These are phyloP conservation scores for Penicillium sp. DNA, from an alignment of 2,329 filamentous ascomycete species.

Conservation along the genomic window DNA sequence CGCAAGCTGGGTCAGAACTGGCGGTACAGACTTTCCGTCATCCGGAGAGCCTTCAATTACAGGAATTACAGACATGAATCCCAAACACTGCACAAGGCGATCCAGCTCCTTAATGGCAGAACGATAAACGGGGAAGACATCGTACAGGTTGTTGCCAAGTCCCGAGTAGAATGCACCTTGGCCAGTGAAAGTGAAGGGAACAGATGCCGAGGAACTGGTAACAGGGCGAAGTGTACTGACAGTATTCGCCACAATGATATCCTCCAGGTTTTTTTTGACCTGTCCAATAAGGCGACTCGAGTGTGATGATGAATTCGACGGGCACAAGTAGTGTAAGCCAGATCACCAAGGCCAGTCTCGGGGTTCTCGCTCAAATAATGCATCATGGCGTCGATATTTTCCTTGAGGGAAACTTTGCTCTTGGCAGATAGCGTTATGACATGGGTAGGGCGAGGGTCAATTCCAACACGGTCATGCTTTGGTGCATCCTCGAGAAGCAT, in stretches of 20 bases:
- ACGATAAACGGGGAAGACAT: slow-evolving; percentile 30
- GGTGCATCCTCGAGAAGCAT: not conserved
- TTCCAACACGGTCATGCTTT: not conserved
- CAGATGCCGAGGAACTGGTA: slow-evolving; percentile 4
- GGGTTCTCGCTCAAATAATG: slow-evolving; percentile 15
- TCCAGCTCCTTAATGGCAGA: slow-evolving; percentile 34
- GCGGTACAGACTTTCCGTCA: slow-evolving; percentile 47
- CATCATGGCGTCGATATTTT: slow-evolving; percentile 1
- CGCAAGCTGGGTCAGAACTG: slow-evolving; percentile 45
- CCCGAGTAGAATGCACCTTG: slow-evolving; percentile 42
- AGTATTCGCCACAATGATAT: not conserved
- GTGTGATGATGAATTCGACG: slow-evolving; percentile 45
- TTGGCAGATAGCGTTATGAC: slow-evolving; percentile 10
- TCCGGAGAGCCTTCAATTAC: slow-evolving; percentile 24
- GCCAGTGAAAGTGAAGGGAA: slow-evolving; percentile 49
- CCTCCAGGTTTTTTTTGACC: not conserved
- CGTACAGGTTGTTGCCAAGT: slow-evolving; percentile 41
- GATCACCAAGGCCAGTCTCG: slow-evolving; percentile 56
- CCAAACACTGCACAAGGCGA: slow-evolving; percentile 27
- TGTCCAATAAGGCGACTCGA: slow-evolving; percentile 16
- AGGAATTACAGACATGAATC: slow-evolving; percentile 36
- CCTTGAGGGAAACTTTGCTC: slow-evolving; percentile 5
- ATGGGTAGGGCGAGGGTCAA: slow-evolving; percentile 1
- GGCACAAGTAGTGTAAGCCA: slow-evolving; percentile 72
- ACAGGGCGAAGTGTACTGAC: not conserved